Percentiles rank a stretch among this genome's conserved stretches.
phyloP scores from a whole-genome alignment of 148 eudicot genomes.

The Drosera capensis region DNA sequence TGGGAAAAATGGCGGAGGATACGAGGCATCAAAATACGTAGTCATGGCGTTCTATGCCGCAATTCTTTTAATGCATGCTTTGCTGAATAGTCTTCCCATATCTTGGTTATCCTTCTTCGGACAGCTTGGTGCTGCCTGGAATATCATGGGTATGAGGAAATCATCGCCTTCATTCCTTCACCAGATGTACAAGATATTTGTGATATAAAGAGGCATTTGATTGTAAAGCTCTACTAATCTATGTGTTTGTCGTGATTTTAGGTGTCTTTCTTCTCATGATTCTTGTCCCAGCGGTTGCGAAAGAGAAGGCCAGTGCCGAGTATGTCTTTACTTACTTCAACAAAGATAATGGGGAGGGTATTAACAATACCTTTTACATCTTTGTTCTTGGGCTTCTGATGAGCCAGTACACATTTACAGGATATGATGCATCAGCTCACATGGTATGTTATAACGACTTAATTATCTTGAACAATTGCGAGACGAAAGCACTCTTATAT shows the following conservation, averaged over 20 bases:
- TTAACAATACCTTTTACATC: constrained; percentile 51
- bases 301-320: constrained; percentile 57
- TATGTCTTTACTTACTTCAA: constrained; percentile 94
- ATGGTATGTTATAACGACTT: constrained; percentile 38
- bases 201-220: too few relatives aligned
- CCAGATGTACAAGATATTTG: too few relatives aligned
- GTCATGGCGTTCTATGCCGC: constrained; percentile 67
- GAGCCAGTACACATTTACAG: constrained; percentile 89
- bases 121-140: constrained; percentile 91
- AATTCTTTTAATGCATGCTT: constrained; percentile 58
- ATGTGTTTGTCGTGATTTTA: background rate
- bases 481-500: too few relatives aligned
- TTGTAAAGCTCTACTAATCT: too few relatives aligned
- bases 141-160: constrained; percentile 41
- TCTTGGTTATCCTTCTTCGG: constrained; percentile 77
- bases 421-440: constrained; percentile 96
- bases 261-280: constrained; percentile 52
- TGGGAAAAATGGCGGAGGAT: constrained; percentile 91
- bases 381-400: constrained; percentile 81
- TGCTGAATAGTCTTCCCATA: constrained; percentile 77
- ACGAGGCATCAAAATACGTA: constrained; percentile 66
- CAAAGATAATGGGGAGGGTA: constrained; percentile 56
- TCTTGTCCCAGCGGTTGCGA: constrained; percentile 63
- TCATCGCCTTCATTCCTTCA: background rate
- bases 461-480: background rate